These are phyloP conservation scores for Plasmodium adleri DNA, from an alignment of 169 alveolate species.

Conservation along the genomic window DNA sequence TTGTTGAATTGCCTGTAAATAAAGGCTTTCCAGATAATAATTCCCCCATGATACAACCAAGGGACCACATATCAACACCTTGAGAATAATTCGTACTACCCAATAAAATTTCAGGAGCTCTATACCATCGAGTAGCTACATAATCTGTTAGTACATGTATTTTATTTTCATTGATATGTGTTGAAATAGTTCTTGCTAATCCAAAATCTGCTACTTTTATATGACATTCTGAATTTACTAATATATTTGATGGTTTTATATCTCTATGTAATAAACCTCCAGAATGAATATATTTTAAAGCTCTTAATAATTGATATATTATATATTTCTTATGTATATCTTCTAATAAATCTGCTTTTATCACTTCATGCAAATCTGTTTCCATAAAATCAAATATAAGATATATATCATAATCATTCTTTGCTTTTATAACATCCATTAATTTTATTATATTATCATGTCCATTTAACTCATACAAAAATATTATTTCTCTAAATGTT, in stretches of 20 bases:
- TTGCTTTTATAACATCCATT: conserved; percentile 95
- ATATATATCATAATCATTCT: conserved; percentile 98
- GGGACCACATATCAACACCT: conserved; percentile 99
- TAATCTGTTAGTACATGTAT: conserved; percentile 96
- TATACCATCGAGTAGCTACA: conserved; percentile 99
- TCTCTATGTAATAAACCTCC: conserved; percentile 98
- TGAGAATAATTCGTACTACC: conserved; percentile 98
- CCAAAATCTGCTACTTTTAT: conserved; percentile 99
- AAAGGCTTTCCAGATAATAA: conserved; percentile 96
- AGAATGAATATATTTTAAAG: conserved; percentile 94
- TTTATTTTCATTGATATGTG: conserved; percentile 83
- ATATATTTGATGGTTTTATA: conserved; percentile 97
- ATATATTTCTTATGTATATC: conserved; percentile 96
- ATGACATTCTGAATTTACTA: conserved; percentile 97
- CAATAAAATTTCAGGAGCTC: conserved; percentile 98
- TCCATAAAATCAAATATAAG: conserved; percentile 98
- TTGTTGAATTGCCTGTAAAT: conserved; percentile 99
- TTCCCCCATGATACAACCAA: conserved; percentile 99
- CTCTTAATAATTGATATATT: conserved; percentile 93
- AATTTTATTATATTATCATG: conserved; percentile 96
- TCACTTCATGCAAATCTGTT: conserved; percentile 99
- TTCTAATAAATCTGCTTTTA: conserved; percentile 97
- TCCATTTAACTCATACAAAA: conserved; percentile 93
- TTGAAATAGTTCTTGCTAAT: conserved; percentile 93
- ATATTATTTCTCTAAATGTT: conserved; percentile 98